Evolutionary conservation across 352 stramenopile species (phyloP).

Genomic region (Elongisporangium prolatum): DNA sequence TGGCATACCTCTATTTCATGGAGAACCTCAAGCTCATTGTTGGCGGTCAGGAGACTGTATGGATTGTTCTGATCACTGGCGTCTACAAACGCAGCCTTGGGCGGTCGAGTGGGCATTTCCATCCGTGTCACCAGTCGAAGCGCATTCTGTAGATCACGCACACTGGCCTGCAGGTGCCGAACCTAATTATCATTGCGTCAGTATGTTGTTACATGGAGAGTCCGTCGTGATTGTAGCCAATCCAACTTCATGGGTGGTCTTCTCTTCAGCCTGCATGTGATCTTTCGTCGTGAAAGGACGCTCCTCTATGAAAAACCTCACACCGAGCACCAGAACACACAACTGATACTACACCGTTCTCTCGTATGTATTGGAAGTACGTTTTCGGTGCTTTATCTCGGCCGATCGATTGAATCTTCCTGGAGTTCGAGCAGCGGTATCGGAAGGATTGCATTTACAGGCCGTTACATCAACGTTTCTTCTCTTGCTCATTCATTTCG

Average conservation of each 20-base stretch:
- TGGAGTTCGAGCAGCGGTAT: no score
- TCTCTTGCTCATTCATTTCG: no score
- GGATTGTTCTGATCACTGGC: slow-evolving; percentile 16
- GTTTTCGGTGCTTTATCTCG: no score
- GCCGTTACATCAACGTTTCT: no score
- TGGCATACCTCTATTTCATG: slow-evolving; percentile 27
- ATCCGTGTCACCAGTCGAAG: slow-evolving; percentile 15
- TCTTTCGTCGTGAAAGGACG: background rate
- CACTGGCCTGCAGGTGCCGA: slow-evolving; percentile 25
- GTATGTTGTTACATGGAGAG: background rate
- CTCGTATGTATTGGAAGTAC: no score
- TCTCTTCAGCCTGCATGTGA: slow-evolving; percentile 13
- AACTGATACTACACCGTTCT: no score
- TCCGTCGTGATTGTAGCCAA: background rate
- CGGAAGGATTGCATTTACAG: no score
- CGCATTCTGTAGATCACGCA: slow-evolving; percentile 34
- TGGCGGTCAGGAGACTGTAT: slow-evolving; percentile 34
- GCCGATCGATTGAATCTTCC: no score
- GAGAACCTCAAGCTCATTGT: slow-evolving; percentile 42
- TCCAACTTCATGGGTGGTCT: slow-evolving; percentile 10
- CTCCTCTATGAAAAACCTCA: background rate
- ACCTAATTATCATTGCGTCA: slow-evolving; percentile 9
- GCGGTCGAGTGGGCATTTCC: slow-evolving; percentile 8
- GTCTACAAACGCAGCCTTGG: slow-evolving; percentile 3
- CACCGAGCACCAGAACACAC: background rate